Base-by-base conservation (phyloP, 805 yeast genomes). In the Zygosaccharomyces bailii region DNA sequence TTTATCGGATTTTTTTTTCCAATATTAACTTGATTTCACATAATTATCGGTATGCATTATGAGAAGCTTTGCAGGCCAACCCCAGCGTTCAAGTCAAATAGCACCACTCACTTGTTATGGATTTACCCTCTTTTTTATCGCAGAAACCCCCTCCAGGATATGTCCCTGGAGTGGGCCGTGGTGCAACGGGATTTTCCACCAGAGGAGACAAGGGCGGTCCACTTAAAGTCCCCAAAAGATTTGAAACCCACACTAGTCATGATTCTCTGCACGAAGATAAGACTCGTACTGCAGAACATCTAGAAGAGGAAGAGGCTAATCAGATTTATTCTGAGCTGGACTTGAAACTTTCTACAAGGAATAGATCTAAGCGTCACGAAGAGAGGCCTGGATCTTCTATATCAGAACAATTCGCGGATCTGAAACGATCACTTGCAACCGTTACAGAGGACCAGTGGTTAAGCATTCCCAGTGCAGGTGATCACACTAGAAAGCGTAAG, bases 141-240 rank as follows among this genome's bases (percentile, higher is more conserved):
- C 87, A 85, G 67, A 80, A 80, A 49, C 84, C 98, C 1, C 99
- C 99, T 0, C 77, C 84, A 1, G 95, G 95, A 4, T 91, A 91
- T 60, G 76, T 89, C 32, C 84, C 98, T 2, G 99, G 99, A 19
- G 66, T 89, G 5, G 98, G 97, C 0, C 73, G 99, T 59, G 99
- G 99, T 20, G 98, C 97, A 1, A 78, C 86, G 1, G 98, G 97
- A 4, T 90, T 93, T 64, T 80, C 90, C 0, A 88, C 96, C 0
- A 76, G 88, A 46, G 87, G 93, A 1, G 95, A 84, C 50, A 49
- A 60, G 53, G 29, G 39, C 10, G 45, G 29, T 3, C 39, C 36
- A 21, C 34, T 29, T 14, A 64, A 46, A 32, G 36, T 43, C 43
- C 59, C 69, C 45, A 45, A 55, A 48, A 42, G 68, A 48, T 37